A percentile compares a stretch with the other conserved stretches of the same genome.
These are phyloP conservation scores for Ilyonectria mors-panacis DNA, from an alignment of 2,329 filamentous ascomycete genomes.

Conservation along the genomic window DNA sequence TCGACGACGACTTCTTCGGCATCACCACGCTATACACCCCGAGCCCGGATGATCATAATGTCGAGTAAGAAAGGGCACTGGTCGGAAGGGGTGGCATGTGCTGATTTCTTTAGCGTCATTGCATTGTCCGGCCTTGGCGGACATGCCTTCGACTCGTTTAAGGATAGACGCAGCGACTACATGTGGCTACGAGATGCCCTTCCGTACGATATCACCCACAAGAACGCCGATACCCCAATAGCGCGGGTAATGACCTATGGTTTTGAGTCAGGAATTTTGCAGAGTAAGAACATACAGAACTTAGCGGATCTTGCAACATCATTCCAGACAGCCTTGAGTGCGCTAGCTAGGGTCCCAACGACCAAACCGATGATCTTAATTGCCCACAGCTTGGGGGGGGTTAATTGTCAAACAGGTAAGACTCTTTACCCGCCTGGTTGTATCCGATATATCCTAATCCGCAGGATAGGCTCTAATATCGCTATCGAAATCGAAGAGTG, in stretches of 20 bases:
- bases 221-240: not conserved
- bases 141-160: constrained; percentile 51
- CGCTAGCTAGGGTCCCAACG: not conserved
- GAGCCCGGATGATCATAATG: constrained; percentile 3
- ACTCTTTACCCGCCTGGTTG: not conserved
- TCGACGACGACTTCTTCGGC: constrained; percentile 22
- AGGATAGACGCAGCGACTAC: constrained; percentile 38
- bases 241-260: constrained; percentile 48
- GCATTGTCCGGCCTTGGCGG: constrained; percentile 40
- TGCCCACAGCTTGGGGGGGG: constrained; percentile 26
- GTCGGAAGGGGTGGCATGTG: not conserved
- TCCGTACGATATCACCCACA: constrained; percentile 34
- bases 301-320: constrained; percentile 21
- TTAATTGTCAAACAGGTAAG: constrained; percentile 22
- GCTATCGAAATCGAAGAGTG: constrained; percentile 14
- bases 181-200: constrained; percentile 52
- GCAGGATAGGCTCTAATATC: constrained; percentile 8
- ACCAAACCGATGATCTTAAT: constrained; percentile 20
- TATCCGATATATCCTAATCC: not conserved
- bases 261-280: constrained; percentile 39
- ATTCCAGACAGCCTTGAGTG: constrained; percentile 6
- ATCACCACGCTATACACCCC: constrained; percentile 23
- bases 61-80: constrained; percentile 20
- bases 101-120: constrained; percentile 14
- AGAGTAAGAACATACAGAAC: constrained; percentile 34